phyloP scores from a whole-genome alignment of 768 basidiomycete species.

The Tricholoma hemisulphureum region DNA sequence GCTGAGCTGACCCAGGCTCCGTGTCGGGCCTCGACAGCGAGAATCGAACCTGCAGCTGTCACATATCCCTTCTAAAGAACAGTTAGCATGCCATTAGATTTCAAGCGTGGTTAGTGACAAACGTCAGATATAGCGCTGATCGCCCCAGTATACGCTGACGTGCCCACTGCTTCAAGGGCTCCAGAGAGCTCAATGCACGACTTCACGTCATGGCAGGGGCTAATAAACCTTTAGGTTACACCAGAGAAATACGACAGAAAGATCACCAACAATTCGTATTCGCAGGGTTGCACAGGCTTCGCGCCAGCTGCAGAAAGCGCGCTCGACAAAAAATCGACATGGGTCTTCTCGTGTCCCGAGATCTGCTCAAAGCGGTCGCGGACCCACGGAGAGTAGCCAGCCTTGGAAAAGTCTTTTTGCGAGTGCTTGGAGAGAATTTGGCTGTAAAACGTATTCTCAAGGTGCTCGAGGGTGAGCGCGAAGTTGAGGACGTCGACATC shows the following conservation, averaged over 20 bases:
- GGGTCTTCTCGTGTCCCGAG: constrained; percentile 44
- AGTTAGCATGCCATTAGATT: not conserved
- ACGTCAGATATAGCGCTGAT: constrained; percentile 23
- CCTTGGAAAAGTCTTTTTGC: constrained; percentile 38
- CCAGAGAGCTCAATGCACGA: constrained; percentile 50
- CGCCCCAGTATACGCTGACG: constrained; percentile 60
- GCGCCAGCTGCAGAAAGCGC: constrained; percentile 39
- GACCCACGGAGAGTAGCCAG: constrained; percentile 46
- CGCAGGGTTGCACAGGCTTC: constrained; percentile 48
- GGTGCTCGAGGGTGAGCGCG: constrained; percentile 45
- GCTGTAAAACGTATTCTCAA: constrained; percentile 45
- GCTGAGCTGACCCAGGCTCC: constrained; percentile 57
- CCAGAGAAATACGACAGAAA: constrained; percentile 4
- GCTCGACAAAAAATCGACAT: constrained; percentile 52
- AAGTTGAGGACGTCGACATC: constrained; percentile 38
- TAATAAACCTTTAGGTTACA: constrained; percentile 12
- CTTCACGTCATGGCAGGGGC: constrained; percentile 44
- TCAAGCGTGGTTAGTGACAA: not conserved
- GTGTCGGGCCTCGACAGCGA: constrained; percentile 60
- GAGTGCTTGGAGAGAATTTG: constrained; percentile 40
- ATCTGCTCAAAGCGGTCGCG: constrained; percentile 51
- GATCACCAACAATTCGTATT: constrained; percentile 53
- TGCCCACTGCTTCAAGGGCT: constrained; percentile 54
- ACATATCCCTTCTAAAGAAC: constrained; percentile 36
- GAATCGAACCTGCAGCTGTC: constrained; percentile 57